phyloP scores from a whole-genome alignment of 2,329 filamentous ascomycete genomes.

The Monosporascus sp. region DNA sequence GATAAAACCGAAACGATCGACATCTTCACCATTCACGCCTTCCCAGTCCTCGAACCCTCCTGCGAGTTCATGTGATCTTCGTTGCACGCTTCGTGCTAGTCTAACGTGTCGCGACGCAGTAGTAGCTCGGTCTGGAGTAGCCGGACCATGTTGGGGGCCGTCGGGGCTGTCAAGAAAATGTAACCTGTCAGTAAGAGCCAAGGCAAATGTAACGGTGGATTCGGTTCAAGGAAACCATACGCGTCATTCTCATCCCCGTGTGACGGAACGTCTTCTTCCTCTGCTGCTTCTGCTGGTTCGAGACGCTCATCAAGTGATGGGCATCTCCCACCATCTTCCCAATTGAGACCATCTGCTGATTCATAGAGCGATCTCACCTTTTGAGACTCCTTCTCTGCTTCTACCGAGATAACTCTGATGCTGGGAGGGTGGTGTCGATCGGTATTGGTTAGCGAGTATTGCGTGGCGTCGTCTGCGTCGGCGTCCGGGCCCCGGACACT shows the following conservation, averaged over 20 bases:
- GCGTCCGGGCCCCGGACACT: slow-evolving; percentile 1
- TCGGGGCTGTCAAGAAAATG: slow-evolving; percentile 18
- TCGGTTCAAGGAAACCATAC: slow-evolving; percentile 50
- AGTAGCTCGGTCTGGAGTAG: slow-evolving; percentile 26
- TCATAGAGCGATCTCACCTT: slow-evolving; percentile 64
- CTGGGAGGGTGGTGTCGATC: slow-evolving; percentile 32
- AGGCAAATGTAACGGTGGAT: slow-evolving; percentile 16
- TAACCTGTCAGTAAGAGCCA: slow-evolving; percentile 25
- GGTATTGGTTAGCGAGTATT: slow-evolving; percentile 5
- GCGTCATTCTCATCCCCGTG: slow-evolving; percentile 50
- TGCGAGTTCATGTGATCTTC: slow-evolving; percentile 39
- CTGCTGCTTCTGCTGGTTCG: slow-evolving; percentile 45
- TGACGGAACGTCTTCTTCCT: slow-evolving; percentile 44
- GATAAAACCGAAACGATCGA: slow-evolving; percentile 68
- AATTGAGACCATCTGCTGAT: slow-evolving; percentile 47
- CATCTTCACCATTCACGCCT: slow-evolving; percentile 54
- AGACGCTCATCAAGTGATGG: slow-evolving; percentile 43
- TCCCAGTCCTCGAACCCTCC: slow-evolving; percentile 65
- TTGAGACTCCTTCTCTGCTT: slow-evolving; percentile 59
- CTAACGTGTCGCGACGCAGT: slow-evolving; percentile 37
- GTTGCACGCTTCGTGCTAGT: slow-evolving; percentile 24
- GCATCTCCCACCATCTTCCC: slow-evolving; percentile 46
- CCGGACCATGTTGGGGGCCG: slow-evolving; percentile 23
- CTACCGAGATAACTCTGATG: slow-evolving; percentile 49
- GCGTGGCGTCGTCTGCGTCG: slow-evolving; percentile 3